Conservation (phyloP, 1,139 yeast species). For the Blastobotrys elegans region DNA sequence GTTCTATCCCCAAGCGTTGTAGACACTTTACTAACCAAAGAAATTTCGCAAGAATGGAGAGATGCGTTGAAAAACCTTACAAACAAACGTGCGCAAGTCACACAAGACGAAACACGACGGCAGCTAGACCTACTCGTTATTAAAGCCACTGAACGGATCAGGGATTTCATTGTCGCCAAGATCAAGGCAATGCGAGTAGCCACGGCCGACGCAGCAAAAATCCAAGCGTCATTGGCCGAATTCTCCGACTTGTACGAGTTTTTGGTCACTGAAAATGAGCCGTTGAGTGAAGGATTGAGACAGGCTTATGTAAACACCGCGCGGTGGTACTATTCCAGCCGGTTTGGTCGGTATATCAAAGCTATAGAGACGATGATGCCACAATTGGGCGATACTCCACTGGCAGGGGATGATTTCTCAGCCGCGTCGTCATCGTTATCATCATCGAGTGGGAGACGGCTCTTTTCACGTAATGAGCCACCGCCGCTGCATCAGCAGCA, state of each 20-base stretch:
- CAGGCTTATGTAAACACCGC: constrained; percentile 82
- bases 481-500: constrained; percentile 2
- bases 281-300: constrained; percentile 70
- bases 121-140: constrained; percentile 41
- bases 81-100: constrained; percentile 17
- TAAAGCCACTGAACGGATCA: constrained; percentile 66
- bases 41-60: constrained; percentile 34
- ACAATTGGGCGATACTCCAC: constrained; percentile 47
- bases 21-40: constrained; percentile 30
- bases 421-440: not conserved
- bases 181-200: constrained; percentile 59
- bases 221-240: constrained; percentile 63
- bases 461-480: constrained; percentile 12
- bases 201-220: constrained; percentile 54
- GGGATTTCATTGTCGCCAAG: constrained; percentile 60
- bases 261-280: constrained; percentile 48
- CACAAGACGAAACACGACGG: constrained; percentile 33
- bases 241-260: constrained; percentile 60
- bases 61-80: constrained; percentile 30
- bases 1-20: constrained; percentile 60
- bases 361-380: constrained; percentile 61
- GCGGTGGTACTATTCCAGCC: constrained; percentile 84
- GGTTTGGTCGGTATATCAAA: constrained; percentile 73
- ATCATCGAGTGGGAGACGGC: constrained; percentile 5
- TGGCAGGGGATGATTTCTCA: constrained; percentile 43